These are phyloP conservation scores for Pseudopediastrum boryanum DNA, from an alignment of 139 green algal genomes.

Conservation along the genomic window DNA sequence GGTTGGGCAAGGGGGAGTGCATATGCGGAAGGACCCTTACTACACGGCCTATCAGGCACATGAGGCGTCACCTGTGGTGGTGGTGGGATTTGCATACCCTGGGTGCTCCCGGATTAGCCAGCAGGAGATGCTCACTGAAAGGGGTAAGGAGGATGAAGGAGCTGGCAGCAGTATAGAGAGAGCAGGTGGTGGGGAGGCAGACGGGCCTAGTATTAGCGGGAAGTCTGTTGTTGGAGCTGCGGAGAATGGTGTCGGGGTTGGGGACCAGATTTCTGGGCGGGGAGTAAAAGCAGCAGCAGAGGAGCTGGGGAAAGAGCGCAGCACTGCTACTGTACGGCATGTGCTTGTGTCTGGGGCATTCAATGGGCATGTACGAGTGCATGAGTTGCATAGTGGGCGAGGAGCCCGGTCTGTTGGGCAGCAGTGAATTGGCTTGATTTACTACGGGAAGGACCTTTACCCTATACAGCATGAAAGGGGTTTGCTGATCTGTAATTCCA, in stretches of 20 bases:
- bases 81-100: conserved; percentile 20
- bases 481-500: too few relatives aligned
- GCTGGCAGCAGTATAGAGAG: background rate
- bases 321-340: conserved; percentile 4
- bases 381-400: too few relatives aligned
- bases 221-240: conserved; percentile 11
- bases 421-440: too few relatives aligned
- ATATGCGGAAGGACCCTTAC: conserved; percentile 25
- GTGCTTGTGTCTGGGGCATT: conserved; percentile 28
- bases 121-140: background rate
- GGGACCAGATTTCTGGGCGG: background rate
- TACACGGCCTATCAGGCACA: conserved; percentile 34
- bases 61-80: conserved; percentile 16
- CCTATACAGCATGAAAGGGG: too few relatives aligned
- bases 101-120: background rate
- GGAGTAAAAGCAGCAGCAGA: background rate
- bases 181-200: background rate
- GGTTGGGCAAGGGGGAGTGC: background rate
- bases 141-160: background rate
- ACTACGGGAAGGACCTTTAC: too few relatives aligned
- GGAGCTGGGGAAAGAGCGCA: too few relatives aligned
- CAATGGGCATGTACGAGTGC: conserved; percentile 15
- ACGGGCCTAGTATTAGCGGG: too few relatives aligned
- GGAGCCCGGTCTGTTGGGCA: too few relatives aligned
- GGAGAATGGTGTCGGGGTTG: background rate